Base-by-base conservation (phyloP, 2,329 filamentous ascomycete genomes). In the Colletotrichum trifolii region DNA sequence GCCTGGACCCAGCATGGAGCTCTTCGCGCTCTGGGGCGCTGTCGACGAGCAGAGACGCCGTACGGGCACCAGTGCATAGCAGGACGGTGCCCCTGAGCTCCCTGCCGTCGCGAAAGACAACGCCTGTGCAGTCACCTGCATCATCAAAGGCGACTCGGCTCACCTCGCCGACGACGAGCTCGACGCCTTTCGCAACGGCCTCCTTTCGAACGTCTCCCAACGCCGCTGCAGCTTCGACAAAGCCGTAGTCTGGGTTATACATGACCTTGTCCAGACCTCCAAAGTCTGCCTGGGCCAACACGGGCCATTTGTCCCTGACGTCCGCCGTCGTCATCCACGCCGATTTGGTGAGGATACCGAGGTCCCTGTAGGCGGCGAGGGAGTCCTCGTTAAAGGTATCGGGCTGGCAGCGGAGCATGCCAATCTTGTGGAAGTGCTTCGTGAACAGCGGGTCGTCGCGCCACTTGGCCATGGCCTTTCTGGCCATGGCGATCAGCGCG, bases 181-280 rank as follows among this genome's bases (percentile, higher is more conserved):
- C 81, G 67, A 86, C 86, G 7, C 87, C 87, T 38, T 83, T 73
- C 56, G 83, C 79, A 8, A 88, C 70, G 33, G 80, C 82, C 54
- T 79, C 79, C 63, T 83, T 81, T 7, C 85, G 85, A 12, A 89
- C 82, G 11, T 84, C 85, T 54, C 78, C 76, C 52, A 89, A 74
- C 42, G 83, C 81, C 72, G 87, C 84, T 60, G 85, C 85, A 11
- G 87, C 87, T 54, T 85, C 83, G 15, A 82, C 86, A 80, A 85
- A 89, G 2, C 87, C 87, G 72, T 85, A 87, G 38, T 80, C 83
- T 65, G 83, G 83, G 76, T 89, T 89, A 68, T 84, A 81, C 25
- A 87, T 79, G 15, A 88, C 79, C 68, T 83, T 82, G 66, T 84
- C 83, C 49, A 87, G 80, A 8, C 79, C 84, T 7, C 78, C 81